phyloP scores from a whole-genome alignment of 352 stramenopile genomes.

The Salisapilia sapeloensis region DNA sequence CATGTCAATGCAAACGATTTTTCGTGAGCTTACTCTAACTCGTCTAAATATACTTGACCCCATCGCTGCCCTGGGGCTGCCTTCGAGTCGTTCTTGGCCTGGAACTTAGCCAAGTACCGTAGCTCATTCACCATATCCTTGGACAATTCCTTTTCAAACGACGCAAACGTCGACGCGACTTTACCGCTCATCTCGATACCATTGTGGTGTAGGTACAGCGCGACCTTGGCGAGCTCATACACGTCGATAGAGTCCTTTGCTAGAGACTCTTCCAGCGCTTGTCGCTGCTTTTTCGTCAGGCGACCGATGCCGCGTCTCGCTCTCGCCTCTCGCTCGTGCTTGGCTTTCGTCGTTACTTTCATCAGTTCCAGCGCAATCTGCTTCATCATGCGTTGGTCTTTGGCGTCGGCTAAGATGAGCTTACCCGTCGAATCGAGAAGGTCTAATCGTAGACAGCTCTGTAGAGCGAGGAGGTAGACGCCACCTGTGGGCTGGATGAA shows the following conservation, averaged over 20 bases:
- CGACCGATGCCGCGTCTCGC: constrained; percentile 9
- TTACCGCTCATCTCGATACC: constrained; percentile 19
- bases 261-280: too few species aligned
- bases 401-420: constrained; percentile 27
- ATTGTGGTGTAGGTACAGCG: constrained; percentile 39
- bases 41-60: too few species aligned
- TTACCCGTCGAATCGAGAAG: constrained; percentile 26
- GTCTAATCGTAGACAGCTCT: constrained; percentile 31
- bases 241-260: constrained; percentile 13
- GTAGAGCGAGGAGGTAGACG: constrained; percentile 53
- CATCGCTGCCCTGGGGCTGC: too few species aligned
- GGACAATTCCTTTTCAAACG: too few species aligned
- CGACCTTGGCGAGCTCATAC: constrained; percentile 21
- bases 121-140: too few species aligned
- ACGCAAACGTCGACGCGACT: too few species aligned
- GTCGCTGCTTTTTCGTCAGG: constrained; percentile 1
- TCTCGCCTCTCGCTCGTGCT: constrained; percentile 6
- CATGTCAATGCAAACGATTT: constrained; percentile 3
- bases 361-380: constrained; percentile 8
- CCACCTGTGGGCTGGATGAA: constrained; percentile 63
- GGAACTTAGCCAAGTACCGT: too few species aligned
- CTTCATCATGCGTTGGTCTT: constrained; percentile 25
- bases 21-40: too few species aligned
- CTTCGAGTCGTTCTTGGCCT: too few species aligned
- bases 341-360: constrained; percentile 5